Conservation (phyloP, 495 filamentous ascomycete genomes). For the Massariosphaeria phaeospora region DNA sequence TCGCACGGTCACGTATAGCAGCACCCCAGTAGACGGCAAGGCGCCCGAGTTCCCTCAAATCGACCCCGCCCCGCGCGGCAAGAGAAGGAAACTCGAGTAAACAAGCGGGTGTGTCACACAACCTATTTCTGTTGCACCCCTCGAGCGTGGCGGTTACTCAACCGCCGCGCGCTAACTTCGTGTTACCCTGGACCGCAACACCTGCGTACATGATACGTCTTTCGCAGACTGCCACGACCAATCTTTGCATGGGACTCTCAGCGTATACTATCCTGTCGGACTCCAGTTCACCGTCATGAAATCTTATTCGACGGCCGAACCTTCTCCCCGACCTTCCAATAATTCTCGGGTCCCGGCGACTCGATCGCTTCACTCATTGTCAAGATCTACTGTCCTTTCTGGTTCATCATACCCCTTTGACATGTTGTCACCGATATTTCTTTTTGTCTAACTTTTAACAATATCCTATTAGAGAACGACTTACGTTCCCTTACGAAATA, state of each 20-base stretch:
- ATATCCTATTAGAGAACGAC: slow-evolving; percentile 18
- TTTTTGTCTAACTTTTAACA: slow-evolving; percentile 5
- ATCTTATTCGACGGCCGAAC: slow-evolving; percentile 6
- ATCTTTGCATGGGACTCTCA: background rate
- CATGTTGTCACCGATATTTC: slow-evolving; percentile 4
- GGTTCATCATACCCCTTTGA: background rate
- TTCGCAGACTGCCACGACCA: slow-evolving; percentile 2
- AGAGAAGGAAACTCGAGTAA: slow-evolving; percentile 64
- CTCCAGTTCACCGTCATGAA: background rate
- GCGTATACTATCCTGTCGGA: slow-evolving; percentile 4
- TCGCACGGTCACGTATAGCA: slow-evolving; percentile 63
- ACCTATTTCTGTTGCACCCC: slow-evolving; percentile 13
- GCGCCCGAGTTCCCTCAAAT: slow-evolving; percentile 57
- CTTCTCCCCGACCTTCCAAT: slow-evolving; percentile 1
- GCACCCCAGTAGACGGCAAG: slow-evolving; percentile 35
- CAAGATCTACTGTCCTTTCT: background rate
- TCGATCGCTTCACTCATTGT: slow-evolving; percentile 14
- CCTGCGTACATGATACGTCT: slow-evolving; percentile 10
- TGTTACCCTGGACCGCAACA: slow-evolving; percentile 9
- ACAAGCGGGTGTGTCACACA: background rate
- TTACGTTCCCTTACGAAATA: slow-evolving; percentile 22
- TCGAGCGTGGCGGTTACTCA: slow-evolving; percentile 22
- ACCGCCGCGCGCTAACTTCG: slow-evolving; percentile 6
- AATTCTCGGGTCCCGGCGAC: slow-evolving; percentile 26
- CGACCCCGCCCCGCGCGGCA: slow-evolving; percentile 65